Conservation (phyloP, 148 eudicot genomes). For the Mesembryanthemum crystallinum region DNA sequence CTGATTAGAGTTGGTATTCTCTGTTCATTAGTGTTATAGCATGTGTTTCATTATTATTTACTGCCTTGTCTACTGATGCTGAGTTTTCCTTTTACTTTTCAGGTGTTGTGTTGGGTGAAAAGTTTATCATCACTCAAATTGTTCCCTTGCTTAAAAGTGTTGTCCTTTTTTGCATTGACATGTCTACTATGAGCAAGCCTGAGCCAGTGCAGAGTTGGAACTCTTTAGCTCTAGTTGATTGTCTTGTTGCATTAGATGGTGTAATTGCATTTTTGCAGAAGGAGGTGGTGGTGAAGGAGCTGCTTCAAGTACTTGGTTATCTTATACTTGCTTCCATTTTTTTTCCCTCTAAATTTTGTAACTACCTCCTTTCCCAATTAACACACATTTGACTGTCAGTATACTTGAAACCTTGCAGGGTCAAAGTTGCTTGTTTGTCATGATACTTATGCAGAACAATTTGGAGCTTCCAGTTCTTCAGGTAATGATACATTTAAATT, state of each 20-base stretch:
- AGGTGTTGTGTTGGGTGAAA: conserved; percentile 85
- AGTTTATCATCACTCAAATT: conserved; percentile 64
- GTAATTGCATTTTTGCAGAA: conserved; percentile 51
- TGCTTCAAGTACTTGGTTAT: conserved; percentile 64
- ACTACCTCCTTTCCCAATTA: conserved; percentile 6
- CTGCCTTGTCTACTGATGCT: conserved; percentile 21
- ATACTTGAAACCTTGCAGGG: conserved; percentile 47
- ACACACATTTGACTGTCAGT: conserved; percentile 10
- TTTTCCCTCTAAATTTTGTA: conserved; percentile 3
- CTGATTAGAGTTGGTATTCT: conserved; percentile 85
- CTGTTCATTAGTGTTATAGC: conserved; percentile 9
- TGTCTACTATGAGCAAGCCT: conserved; percentile 56
- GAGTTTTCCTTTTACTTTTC: conserved; percentile 29
- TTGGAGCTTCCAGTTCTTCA: conserved; percentile 66
- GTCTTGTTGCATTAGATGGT: conserved; percentile 68
- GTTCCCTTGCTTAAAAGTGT: conserved; percentile 67
- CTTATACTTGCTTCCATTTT: conserved; percentile 12
- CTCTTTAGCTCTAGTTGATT: conserved; percentile 72
- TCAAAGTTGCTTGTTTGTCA: conserved; percentile 58
- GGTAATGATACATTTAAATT: no score
- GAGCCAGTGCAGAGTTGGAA: conserved; percentile 93
- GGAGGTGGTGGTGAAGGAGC: conserved; percentile 74
- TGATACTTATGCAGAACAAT: conserved; percentile 62
- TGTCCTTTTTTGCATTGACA: conserved; percentile 58
- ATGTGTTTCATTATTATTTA: conserved; percentile 10